Percentiles rank a stretch among this genome's conserved stretches.
phyloP scores from a whole-genome alignment of 345 rosid species.

The Linum lewisii region DNA sequence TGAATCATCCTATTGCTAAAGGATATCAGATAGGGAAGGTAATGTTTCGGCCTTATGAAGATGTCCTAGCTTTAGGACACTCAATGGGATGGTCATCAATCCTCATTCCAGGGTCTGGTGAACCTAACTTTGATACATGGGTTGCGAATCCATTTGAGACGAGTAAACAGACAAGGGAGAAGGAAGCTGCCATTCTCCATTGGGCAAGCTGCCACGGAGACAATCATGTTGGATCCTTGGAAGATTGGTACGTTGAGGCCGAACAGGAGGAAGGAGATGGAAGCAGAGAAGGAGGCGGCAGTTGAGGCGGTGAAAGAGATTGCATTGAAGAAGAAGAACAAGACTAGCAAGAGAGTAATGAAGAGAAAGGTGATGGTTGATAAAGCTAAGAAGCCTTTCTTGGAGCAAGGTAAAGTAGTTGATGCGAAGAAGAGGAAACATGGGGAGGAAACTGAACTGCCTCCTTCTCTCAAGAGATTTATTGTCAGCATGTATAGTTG shows the following conservation, averaged over 20 bases:
- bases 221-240: conserved; percentile 80
- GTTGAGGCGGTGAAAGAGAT: conserved; percentile 52
- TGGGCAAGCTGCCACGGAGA: conserved; percentile 95
- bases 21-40: conserved; percentile 72
- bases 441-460: conserved; percentile 37
- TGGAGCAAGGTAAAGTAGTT: conserved; percentile 16
- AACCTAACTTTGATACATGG: conserved; percentile 90
- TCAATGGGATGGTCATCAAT: conserved; percentile 93
- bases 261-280: conserved; percentile 46
- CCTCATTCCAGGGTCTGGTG: conserved; percentile 86
- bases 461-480: conserved; percentile 52
- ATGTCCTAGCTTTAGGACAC: conserved; percentile 72
- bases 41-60: conserved; percentile 78
- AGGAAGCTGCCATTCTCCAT: conserved; percentile 68
- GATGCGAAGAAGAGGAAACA: conserved; percentile 51
- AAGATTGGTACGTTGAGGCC: conserved; percentile 67
- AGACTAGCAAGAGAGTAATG: conserved; percentile 54
- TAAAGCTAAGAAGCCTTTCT: conserved; percentile 54
- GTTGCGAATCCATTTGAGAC: conserved; percentile 91
- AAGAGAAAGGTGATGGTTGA: conserved; percentile 50
- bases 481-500: too few relatives aligned
- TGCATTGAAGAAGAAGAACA: conserved; percentile 55
- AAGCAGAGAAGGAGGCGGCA: conserved; percentile 40
- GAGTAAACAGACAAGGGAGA: conserved; percentile 73
- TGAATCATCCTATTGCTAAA: conserved; percentile 66